A percentile compares a stretch with the other conserved stretches of the same genome.
These are phyloP conservation scores for Talaromyces sp. DNA, from an alignment of 2,329 filamentous ascomycete species.

Conservation along the genomic window DNA sequence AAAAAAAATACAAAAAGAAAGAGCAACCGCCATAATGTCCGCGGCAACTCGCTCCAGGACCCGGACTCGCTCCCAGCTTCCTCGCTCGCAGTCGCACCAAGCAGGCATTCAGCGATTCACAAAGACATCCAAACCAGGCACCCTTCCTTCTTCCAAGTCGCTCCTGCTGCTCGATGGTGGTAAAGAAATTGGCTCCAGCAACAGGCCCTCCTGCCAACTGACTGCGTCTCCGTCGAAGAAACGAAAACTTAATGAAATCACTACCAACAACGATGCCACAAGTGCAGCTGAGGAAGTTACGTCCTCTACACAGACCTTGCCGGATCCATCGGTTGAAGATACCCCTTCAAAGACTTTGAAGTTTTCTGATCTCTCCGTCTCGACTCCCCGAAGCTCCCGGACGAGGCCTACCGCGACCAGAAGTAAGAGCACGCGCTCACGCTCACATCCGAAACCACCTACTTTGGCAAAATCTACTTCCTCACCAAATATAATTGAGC, in stretches of 20 bases:
- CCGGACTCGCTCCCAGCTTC: constrained; percentile 13
- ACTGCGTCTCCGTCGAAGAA: constrained; percentile 37
- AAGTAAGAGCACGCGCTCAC: not conserved
- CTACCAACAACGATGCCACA: constrained; percentile 25
- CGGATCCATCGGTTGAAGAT: constrained; percentile 15
- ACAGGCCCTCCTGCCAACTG: constrained; percentile 17
- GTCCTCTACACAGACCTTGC: not conserved
- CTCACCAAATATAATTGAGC: not conserved
- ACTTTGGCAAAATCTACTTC: not conserved
- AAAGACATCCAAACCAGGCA: constrained; percentile 40
- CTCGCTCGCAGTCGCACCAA: constrained; percentile 27
- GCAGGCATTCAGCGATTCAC: constrained; percentile 43
- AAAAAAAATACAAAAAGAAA: constrained; percentile 12
- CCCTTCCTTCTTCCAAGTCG: constrained; percentile 14
- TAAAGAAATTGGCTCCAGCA: constrained; percentile 19
- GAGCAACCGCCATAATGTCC: constrained; percentile 13
- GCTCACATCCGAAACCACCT: not conserved
- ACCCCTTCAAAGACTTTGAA: constrained; percentile 33
- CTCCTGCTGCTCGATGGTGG: constrained; percentile 28
- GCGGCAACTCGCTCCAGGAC: constrained; percentile 13
- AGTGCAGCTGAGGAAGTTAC: constrained; percentile 14
- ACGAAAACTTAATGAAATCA: constrained; percentile 32
- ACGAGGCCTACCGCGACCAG: not conserved
- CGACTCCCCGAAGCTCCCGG: constrained; percentile 25
- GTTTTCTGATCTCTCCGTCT: constrained; percentile 28